phyloP scores from a whole-genome alignment of 2,329 filamentous ascomycete species.

The Paraphoma sp. region DNA sequence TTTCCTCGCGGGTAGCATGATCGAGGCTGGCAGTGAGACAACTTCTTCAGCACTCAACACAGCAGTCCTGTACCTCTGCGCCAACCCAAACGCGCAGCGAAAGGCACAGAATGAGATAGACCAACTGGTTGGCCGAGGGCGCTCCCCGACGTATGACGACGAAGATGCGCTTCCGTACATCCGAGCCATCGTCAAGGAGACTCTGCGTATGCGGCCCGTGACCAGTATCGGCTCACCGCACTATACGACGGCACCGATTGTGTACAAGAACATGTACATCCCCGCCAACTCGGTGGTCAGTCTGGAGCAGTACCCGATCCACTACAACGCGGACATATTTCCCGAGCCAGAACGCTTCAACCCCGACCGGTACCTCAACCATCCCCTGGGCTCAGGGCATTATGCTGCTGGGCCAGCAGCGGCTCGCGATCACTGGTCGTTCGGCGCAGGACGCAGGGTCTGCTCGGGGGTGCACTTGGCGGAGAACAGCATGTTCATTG shows the following conservation, averaged over 20 bases:
- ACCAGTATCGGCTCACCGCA: conserved; percentile 46
- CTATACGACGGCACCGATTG: conserved; percentile 44
- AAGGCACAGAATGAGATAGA: conserved; percentile 34
- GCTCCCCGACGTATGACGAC: conserved; percentile 51
- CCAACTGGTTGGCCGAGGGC: conserved; percentile 16
- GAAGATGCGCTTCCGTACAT: conserved; percentile 50
- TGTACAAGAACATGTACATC: conserved; percentile 52
- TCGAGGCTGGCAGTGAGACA: conserved; percentile 52
- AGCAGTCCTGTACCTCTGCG: conserved; percentile 38
- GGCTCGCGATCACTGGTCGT: conserved; percentile 43
- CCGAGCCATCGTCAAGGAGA: conserved; percentile 48
- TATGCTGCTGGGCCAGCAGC: conserved; percentile 44
- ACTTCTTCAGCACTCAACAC: conserved; percentile 47
- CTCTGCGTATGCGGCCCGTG: conserved; percentile 51
- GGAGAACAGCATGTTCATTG: conserved; percentile 52
- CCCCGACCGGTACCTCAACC: conserved; percentile 52
- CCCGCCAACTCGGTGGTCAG: conserved; percentile 49
- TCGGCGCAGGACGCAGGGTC: conserved; percentile 53
- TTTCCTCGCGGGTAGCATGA: conserved; percentile 43
- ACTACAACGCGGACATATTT: conserved; percentile 48
- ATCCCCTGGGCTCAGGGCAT: conserved; percentile 34
- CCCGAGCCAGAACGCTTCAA: conserved; percentile 49
- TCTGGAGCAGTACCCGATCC: conserved; percentile 37
- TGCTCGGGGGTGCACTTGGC: conserved; percentile 54
- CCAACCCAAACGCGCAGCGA: conserved; percentile 22